A percentile compares a stretch with the other conserved stretches of the same genome.
phyloP scores from a whole-genome alignment of 2,329 filamentous ascomycete genomes.

The Dothistroma septosporum region DNA sequence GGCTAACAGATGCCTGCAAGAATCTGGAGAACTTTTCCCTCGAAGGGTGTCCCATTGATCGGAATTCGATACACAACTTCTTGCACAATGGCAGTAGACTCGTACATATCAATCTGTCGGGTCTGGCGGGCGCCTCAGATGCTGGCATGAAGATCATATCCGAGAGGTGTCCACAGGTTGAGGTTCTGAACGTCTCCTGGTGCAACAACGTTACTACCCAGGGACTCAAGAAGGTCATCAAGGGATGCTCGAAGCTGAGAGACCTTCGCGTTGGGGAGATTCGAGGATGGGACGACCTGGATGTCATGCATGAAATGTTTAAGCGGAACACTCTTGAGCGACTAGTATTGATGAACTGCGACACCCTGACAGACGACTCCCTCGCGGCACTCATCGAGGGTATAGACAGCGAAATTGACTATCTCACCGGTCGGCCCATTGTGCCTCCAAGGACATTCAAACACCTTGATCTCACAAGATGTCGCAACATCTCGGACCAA shows the following conservation, averaged over 20 bases:
- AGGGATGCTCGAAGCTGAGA: conserved; percentile 66
- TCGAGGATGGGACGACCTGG: conserved; percentile 68
- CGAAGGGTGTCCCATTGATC: conserved; percentile 83
- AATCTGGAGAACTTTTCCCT: conserved; percentile 85
- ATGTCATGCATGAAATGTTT: conserved; percentile 72
- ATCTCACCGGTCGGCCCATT: conserved; percentile 69
- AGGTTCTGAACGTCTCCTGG: conserved; percentile 87
- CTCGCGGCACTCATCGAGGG: conserved; percentile 74
- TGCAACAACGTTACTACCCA: conserved; percentile 78
- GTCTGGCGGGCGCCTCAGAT: conserved; percentile 74
- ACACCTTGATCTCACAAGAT: conserved; percentile 81
- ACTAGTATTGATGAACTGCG: conserved; percentile 76
- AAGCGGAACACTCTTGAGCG: conserved; percentile 75
- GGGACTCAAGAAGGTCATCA: conserved; percentile 68
- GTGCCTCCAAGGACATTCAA: conserved; percentile 74
- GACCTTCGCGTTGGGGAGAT: conserved; percentile 82
- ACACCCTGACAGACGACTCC: conserved; percentile 70
- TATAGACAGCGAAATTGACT: conserved; percentile 69
- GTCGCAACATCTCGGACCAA: conserved; percentile 65
- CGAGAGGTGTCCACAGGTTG: conserved; percentile 73
- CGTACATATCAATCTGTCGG: conserved; percentile 80
- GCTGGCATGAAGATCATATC: conserved; percentile 82
- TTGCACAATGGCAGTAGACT: conserved; percentile 74
- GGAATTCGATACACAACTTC: conserved; percentile 70
- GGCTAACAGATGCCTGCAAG: conserved; percentile 75